Percentiles rank a stretch among this genome's conserved stretches.
Evolutionary conservation across 352 stramenopile species (phyloP).

Genomic region (Albugo laibachii): DNA sequence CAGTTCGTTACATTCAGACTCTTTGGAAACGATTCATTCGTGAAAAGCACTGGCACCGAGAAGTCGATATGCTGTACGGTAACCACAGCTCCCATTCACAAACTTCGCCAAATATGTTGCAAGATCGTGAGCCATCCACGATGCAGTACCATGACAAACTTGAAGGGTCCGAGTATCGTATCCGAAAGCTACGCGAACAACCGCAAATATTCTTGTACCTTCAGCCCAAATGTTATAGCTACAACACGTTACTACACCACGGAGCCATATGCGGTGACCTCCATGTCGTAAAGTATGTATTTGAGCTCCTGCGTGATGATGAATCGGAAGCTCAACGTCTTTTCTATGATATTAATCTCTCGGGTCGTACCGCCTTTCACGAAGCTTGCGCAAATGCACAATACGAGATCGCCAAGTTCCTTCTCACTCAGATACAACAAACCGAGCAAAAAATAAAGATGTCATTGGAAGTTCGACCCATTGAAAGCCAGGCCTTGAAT

Average conservation of each 20-base stretch:
- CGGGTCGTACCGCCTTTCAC: constrained; percentile 41
- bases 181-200: constrained; percentile 23
- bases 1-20: constrained; percentile 19
- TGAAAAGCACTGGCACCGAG: constrained; percentile 16
- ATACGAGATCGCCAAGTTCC: constrained; percentile 53
- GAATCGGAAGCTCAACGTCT: constrained; percentile 8
- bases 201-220: constrained; percentile 29
- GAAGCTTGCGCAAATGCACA: constrained; percentile 37
- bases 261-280: constrained; percentile 40
- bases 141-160: constrained; percentile 23
- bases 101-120: too few species aligned
- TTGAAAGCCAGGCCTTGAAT: not conserved
- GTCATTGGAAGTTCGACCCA: not conserved
- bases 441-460: not conserved
- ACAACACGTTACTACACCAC: constrained; percentile 57
- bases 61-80: constrained; percentile 31
- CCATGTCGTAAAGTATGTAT: constrained; percentile 62
- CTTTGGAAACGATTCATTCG: constrained; percentile 19
- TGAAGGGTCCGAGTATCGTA: constrained; percentile 45
- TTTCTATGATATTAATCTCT: constrained; percentile 26
- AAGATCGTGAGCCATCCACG: too few species aligned
- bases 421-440: constrained; percentile 12
- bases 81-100: too few species aligned
- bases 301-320: constrained; percentile 10
- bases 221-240: constrained; percentile 24